phyloP scores from a whole-genome alignment of 495 filamentous ascomycete genomes.

The Parathielavia hyrcaniae region DNA sequence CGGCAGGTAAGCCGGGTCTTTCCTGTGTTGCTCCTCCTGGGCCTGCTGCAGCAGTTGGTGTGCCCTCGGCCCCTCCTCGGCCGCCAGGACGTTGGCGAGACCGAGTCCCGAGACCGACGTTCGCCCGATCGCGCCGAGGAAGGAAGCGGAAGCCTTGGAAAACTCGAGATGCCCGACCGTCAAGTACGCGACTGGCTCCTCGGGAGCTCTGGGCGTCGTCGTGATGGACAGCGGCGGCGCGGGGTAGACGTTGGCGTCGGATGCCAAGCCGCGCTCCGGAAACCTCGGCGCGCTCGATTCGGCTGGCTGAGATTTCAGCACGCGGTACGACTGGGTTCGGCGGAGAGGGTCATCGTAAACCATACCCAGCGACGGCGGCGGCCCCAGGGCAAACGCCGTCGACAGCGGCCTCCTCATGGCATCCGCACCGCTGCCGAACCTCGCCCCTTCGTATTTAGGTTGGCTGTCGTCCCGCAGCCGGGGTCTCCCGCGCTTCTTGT shows the following conservation, averaged over 20 bases:
- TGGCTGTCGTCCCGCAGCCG: constrained; percentile 78
- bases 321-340: constrained; percentile 48
- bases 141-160: constrained; percentile 47
- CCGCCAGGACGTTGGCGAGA: constrained; percentile 45
- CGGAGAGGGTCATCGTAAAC: constrained; percentile 46
- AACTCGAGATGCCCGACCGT: constrained; percentile 49
- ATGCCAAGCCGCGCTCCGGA: constrained; percentile 38
- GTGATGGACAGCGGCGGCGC: constrained; percentile 42
- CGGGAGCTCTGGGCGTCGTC: constrained; percentile 29
- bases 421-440: constrained; percentile 41
- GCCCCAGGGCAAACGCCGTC: constrained; percentile 38
- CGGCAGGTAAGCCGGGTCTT: constrained; percentile 51
- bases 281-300: constrained; percentile 42
- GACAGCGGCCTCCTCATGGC: constrained; percentile 44
- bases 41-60: constrained; percentile 40
- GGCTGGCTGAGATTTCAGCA: constrained; percentile 54
- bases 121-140: constrained; percentile 46
- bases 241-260: constrained; percentile 45
- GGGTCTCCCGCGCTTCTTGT: constrained; percentile 92
- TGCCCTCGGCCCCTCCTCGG: constrained; percentile 47
- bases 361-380: constrained; percentile 30
- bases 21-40: constrained; percentile 45
- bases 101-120: constrained; percentile 36
- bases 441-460: constrained; percentile 46
- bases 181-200: constrained; percentile 49